phyloP scores from a whole-genome alignment of 2,329 filamentous ascomycete species.

The Tolypocladium capitatum region DNA sequence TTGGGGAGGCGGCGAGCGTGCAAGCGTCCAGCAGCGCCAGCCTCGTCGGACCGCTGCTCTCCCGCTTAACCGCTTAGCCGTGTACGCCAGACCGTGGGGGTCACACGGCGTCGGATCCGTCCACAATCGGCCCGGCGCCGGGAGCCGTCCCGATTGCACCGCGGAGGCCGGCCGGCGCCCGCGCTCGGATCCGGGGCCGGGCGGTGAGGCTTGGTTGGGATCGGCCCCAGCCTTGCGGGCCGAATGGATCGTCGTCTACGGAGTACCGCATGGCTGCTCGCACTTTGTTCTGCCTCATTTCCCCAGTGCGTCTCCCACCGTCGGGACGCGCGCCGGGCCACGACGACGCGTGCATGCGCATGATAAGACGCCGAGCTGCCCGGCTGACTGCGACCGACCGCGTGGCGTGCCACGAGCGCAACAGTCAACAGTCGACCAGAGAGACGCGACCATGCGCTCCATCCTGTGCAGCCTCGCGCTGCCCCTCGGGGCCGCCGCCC shows the following conservation, averaged over 20 bases:
- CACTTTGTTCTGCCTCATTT: too few species aligned
- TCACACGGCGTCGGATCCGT: not conserved
- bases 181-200: not conserved
- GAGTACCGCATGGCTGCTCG: too few species aligned
- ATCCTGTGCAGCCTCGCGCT: not conserved
- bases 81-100: too few species aligned
- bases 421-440: not conserved
- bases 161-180: not conserved
- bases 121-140: not conserved
- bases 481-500: constrained; percentile 1
- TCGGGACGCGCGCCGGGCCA: not conserved
- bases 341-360: not conserved
- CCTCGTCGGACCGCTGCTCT: too few species aligned
- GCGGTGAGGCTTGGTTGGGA: not conserved
- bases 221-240: not conserved
- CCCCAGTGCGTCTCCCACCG: not conserved
- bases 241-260: not conserved
- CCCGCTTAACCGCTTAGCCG: too few species aligned
- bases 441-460: not conserved
- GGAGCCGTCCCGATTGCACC: constrained; percentile 1
- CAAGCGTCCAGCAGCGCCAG: too few species aligned
- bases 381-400: too few species aligned
- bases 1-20: too few species aligned
- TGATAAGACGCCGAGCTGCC: not conserved
- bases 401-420: too few species aligned